Evolutionary conservation across 1,284 basidiomycete species (phyloP).

Genomic region (Ustilago vetiveriae): DNA sequence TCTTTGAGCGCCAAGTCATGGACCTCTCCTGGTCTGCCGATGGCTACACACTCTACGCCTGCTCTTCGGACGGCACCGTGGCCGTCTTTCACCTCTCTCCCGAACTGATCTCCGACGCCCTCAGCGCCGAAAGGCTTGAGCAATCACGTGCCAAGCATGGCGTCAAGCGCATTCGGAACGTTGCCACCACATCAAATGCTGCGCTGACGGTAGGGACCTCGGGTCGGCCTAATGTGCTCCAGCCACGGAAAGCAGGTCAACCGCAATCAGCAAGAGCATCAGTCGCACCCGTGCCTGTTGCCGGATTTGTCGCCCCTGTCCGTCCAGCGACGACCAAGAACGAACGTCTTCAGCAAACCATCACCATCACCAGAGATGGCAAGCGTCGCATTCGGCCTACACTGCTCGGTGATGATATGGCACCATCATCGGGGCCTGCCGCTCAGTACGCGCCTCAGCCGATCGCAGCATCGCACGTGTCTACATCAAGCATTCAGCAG

Average conservation of each 20-base stretch:
- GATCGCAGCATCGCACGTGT: constrained; percentile 1
- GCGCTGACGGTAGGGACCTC: constrained; percentile 10
- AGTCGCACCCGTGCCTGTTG: constrained; percentile 25
- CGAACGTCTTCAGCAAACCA: constrained; percentile 62
- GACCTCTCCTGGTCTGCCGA: constrained; percentile 93
- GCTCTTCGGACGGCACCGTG: constrained; percentile 93
- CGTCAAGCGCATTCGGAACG: constrained; percentile 32
- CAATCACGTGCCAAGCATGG: constrained; percentile 52
- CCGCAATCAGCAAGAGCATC: constrained; percentile 22
- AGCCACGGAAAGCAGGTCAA: constrained; percentile 58
- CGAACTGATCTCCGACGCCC: constrained; percentile 83
- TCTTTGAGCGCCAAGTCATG: constrained; percentile 93
- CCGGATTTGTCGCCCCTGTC: constrained; percentile 18
- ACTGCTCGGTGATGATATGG: constrained; percentile 66
- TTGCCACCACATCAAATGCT: background rate
- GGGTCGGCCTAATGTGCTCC: constrained; percentile 57
- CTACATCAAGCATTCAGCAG: constrained; percentile 9
- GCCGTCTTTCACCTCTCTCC: constrained; percentile 84
- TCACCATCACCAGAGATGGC: constrained; percentile 68
- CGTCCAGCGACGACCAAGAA: constrained; percentile 26
- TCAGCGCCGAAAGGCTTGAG: constrained; percentile 73
- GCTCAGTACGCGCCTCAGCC: constrained; percentile 19
- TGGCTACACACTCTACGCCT: constrained; percentile 89
- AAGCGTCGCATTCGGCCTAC: constrained; percentile 77
- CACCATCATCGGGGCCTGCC: constrained; percentile 1